Base-by-base conservation (phyloP, 2,329 filamentous ascomycete species). In the Scedosporium dehoogii region DNA sequence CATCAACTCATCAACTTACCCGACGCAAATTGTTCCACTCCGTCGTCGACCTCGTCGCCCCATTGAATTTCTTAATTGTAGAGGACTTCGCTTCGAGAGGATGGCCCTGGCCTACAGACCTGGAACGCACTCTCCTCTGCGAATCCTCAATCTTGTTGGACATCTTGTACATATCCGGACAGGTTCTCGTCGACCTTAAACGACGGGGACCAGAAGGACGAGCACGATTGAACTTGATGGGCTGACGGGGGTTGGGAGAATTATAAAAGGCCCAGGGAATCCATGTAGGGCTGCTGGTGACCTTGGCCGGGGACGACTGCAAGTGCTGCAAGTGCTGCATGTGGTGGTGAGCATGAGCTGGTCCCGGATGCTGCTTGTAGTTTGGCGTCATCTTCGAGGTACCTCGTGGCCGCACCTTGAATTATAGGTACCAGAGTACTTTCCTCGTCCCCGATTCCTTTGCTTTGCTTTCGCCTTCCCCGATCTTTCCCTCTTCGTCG, bases 11-110 rank as follows among this genome's bases (percentile, higher is more conserved):
- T 56, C 21, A 3, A 72, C 78, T 70, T 69, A 82, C 81, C 69
- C 75, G 76, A 67, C 74, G 74, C 48, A 82, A 67, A 41, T 71
- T 74, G 61, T 83, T 76, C 81, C 81, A 84, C 16, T 73, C 67
- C 14, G 70, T 67, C 61, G 71, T 76, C 1, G 75, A 74, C 65
- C 74, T 75, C 16, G 78, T 75, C 33, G 74, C 75, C 60, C 81
- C 81, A 65, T 83, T 79, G 79, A 80, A 83, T 65, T 78, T 75
- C 70, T 75, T 76, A n/a, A 82, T 69, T n/a, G 4, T 16, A 12
- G 42, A 41, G 25, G 10, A n/a, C 6, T 14, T 6, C 12, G 23
- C 16, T 4, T 53, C 42, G 21, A 27, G 14, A 44, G 38, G 18
- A n/a, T 29, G 42, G 25, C 29, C 16, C n/a, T 25, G 48, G 41